phyloP scores from a whole-genome alignment of 257 asterid species.

The Lavandula angustifolia region DNA sequence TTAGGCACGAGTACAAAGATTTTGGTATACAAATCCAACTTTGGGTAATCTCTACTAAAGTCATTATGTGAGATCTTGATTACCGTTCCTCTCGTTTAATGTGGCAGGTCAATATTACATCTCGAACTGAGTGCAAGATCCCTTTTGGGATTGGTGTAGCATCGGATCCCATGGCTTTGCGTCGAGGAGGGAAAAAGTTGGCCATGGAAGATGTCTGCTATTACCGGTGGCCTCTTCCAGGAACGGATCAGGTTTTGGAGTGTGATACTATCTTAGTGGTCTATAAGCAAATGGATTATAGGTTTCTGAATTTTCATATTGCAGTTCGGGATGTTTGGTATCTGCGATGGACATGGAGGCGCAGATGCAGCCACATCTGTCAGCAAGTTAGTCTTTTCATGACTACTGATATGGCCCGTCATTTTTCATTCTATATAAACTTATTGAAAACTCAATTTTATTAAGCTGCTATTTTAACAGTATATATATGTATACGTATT shows the following conservation, averaged over 20 bases:
- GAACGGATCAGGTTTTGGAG: slow-evolving; percentile 70
- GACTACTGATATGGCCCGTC: slow-evolving; percentile 28
- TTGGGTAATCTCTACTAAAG: slow-evolving; percentile 16
- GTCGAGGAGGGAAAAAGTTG: slow-evolving; percentile 81
- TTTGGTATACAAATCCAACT: slow-evolving; percentile 45
- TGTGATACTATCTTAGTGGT: slow-evolving; percentile 26
- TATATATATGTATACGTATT: background rate
- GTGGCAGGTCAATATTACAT: slow-evolving; percentile 63
- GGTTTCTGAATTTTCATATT: slow-evolving; percentile 30
- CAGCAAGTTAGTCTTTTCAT: slow-evolving; percentile 76
- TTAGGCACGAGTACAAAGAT: slow-evolving; percentile 79
- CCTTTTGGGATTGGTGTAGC: slow-evolving; percentile 86
- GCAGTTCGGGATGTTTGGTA: slow-evolving; percentile 87
- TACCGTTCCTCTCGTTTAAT: slow-evolving; percentile 14
- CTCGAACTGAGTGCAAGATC: slow-evolving; percentile 52
- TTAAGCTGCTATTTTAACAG: no score
- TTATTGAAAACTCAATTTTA: background rate
- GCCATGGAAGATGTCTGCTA: slow-evolving; percentile 91
- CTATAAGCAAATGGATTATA: slow-evolving; percentile 24
- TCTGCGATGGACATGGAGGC: slow-evolving; percentile 97
- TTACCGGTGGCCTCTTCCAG: slow-evolving; percentile 90
- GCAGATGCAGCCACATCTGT: slow-evolving; percentile 82
- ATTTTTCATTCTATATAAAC: background rate
- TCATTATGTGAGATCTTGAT: slow-evolving; percentile 18
- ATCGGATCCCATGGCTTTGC: slow-evolving; percentile 85